Base-by-base conservation (phyloP, 179 eudicot genomes). In the Actinidia chinensis region DNA sequence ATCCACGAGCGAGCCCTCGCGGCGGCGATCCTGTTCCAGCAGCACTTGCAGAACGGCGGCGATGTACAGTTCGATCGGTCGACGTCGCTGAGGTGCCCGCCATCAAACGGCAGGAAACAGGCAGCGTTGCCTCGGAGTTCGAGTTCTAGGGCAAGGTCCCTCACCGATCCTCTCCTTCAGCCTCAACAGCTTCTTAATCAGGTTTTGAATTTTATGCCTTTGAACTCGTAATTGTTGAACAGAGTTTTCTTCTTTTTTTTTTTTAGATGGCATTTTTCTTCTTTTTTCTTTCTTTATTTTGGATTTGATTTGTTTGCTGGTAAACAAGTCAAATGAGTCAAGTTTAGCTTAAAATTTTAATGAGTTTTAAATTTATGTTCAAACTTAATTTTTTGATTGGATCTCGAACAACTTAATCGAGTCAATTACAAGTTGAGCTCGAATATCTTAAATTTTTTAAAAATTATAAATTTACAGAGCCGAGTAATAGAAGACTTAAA, bases 91-190 rank as follows among this genome's bases (percentile, higher is more conserved):
- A 76, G 94, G 73, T 86, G 86, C 47, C 90, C 94, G 50, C 40
- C 28, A 15, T 58, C 79, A 7, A 77, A 33, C 56, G 75, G 85
- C 22, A 85, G 67, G 69, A 88, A 79, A 77, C 85, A 84, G 71
- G 83, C 76, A 48, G 73, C 78, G 23, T 75, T 94, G 88, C 90
- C 94, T 4, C 80, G 98, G 71, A 89, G 97, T 79, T 86, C 90
- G 13, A 93, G 98, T 73, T 76, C 98, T 52, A 82, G 98, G 75
- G 80, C 97, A 25, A 83, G 94, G 20, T 93, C 94, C 25, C 78
- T 85, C 15, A 87, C 89, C 77, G 98, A 94, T 90, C 96, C 97
- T 81, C 85, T 94, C 60, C 88, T 93, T 78, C 93, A 88, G 12
- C 97, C 94, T 79, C 92, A 89, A 58, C 94, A 90, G 78, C 94